These are phyloP conservation scores for Heracleum sosnowskyi DNA, from an alignment of 129 eudicot genomes.

Conservation along the genomic window DNA sequence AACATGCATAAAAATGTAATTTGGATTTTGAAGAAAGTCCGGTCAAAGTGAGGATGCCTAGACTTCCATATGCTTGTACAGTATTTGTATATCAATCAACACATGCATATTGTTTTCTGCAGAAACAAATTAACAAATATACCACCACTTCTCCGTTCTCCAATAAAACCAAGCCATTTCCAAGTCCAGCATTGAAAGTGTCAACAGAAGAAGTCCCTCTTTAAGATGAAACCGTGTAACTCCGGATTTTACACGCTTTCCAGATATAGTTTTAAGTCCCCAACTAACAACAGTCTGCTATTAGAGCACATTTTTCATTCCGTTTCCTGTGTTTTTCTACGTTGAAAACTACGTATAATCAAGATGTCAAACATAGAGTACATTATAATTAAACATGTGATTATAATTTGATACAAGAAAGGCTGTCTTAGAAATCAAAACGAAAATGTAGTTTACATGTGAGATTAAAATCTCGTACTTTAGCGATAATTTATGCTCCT, in stretches of 20 bases:
- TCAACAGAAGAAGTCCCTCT: neutral
- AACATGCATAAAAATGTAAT: neutral
- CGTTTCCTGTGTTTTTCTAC: neutral
- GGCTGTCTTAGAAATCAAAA: neutral
- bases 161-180: neutral
- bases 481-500: neutral
- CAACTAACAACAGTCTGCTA: neutral
- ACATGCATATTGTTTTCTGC: neutral
- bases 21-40: neutral
- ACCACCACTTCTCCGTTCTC: neutral
- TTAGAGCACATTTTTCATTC: neutral
- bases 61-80: neutral
- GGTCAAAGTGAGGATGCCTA: constrained; percentile 5
- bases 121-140: no score
- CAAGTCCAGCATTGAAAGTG: neutral
- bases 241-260: neutral
- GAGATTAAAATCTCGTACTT: constrained; percentile 3
- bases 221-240: neutral
- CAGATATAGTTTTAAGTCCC: neutral
- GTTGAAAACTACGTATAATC: neutral
- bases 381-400: neutral
- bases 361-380: neutral
- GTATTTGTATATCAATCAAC: no score
- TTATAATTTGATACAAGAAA: neutral
- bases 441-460: neutral